phyloP scores from a whole-genome alignment of 306 rosid genomes.

The Sicyos baderoa region DNA sequence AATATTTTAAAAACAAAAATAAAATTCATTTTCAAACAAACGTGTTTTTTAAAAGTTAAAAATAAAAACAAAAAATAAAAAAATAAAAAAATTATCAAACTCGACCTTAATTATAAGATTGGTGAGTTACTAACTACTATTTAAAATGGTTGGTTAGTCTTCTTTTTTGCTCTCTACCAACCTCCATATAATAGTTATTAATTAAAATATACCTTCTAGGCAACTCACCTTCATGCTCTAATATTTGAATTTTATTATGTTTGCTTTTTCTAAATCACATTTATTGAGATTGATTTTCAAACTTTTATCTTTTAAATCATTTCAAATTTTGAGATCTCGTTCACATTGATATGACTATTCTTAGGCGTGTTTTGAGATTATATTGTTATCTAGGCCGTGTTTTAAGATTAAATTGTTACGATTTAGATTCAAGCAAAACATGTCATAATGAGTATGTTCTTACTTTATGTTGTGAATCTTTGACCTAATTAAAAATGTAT shows the following conservation, averaged over 20 bases:
- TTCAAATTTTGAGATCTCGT: neutral
- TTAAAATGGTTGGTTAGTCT: conserved; percentile 9
- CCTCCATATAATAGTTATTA: neutral
- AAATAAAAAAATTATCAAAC: too few species aligned
- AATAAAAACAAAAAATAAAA: too few species aligned
- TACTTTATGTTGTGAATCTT: neutral
- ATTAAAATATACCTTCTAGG: neutral
- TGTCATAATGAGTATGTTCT: too few species aligned
- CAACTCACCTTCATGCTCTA: neutral
- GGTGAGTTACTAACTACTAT: neutral
- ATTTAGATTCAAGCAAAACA: neutral
- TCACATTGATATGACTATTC: neutral
- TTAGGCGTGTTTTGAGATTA: neutral
- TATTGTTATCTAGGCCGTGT: neutral
- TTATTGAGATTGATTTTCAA: neutral
- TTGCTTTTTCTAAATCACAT: neutral
- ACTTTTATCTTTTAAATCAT: neutral
- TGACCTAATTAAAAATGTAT: neutral
- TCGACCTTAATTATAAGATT: too few species aligned
- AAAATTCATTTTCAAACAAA: too few species aligned
- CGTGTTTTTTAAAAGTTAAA: too few species aligned
- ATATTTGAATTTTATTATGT: neutral
- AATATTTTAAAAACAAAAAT: too few species aligned
- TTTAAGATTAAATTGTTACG: neutral
- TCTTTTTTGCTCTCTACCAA: neutral